Conservation (phyloP, 805 yeast genomes). For the Candida rishiriensis region DNA sequence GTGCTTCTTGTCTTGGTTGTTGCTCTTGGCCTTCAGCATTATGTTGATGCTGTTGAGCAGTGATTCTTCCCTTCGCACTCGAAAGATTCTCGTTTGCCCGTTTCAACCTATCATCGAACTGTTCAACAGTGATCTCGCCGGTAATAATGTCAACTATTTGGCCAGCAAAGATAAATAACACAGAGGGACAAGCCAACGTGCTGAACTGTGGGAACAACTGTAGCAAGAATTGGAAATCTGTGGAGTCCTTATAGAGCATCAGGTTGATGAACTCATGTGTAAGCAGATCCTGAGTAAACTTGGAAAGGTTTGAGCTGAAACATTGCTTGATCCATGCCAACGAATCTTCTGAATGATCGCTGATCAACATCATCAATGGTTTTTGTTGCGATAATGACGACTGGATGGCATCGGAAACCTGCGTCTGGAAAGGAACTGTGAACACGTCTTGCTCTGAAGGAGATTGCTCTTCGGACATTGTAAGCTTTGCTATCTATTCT, state of each 20-base stretch:
- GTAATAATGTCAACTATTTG: constrained; percentile 40
- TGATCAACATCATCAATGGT: constrained; percentile 38
- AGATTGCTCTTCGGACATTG: too few species aligned
- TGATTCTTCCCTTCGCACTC: not conserved
- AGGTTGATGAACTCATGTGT: constrained; percentile 35
- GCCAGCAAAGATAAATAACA: constrained; percentile 50
- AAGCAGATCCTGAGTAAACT: constrained; percentile 15
- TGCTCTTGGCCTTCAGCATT: not conserved
- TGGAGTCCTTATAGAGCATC: constrained; percentile 35
- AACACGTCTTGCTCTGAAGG: not conserved
- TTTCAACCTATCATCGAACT: constrained; percentile 26
- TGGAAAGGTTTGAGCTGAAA: constrained; percentile 16
- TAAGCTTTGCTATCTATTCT: too few species aligned
- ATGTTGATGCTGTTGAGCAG: not conserved
- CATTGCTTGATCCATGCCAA: constrained; percentile 19
- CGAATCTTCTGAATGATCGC: constrained; percentile 20
- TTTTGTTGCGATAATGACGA: constrained; percentile 31
- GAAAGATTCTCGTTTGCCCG: constrained; percentile 10
- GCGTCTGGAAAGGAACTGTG: constrained; percentile 12
- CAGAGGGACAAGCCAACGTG: constrained; percentile 46
- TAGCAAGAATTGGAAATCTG: constrained; percentile 43
- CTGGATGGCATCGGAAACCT: constrained; percentile 34
- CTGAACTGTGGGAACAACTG: constrained; percentile 46
- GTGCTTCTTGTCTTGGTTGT: constrained; percentile 1
- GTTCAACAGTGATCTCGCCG: constrained; percentile 26